phyloP scores from a whole-genome alignment of 192 early-diverging fungal species.

The Diversispora eburnea region DNA sequence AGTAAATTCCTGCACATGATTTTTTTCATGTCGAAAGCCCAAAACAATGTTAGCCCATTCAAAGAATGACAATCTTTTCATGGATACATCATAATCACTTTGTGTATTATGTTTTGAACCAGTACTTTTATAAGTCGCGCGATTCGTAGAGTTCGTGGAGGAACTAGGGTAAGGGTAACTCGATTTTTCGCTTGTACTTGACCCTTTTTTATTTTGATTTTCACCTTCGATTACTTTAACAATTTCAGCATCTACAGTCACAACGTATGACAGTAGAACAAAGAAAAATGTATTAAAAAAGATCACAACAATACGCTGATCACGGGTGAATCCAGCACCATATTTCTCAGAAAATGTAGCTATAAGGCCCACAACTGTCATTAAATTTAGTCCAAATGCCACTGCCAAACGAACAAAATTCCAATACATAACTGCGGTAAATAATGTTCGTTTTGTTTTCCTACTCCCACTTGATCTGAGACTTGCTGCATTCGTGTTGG shows the following conservation, averaged over 20 bases:
- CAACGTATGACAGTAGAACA: neutral
- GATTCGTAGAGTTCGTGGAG: neutral
- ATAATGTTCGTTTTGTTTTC: constrained; percentile 4
- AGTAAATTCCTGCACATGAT: neutral
- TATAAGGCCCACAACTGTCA: neutral
- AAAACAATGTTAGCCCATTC: constrained; percentile 16
- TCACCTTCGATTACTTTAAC: constrained; percentile 18
- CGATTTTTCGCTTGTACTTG: neutral
- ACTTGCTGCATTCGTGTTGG: constrained; percentile 8
- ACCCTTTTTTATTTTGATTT: neutral
- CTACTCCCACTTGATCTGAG: neutral
- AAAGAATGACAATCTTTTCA: constrained; percentile 22
- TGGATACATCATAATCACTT: neutral
- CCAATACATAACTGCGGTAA: constrained; percentile 29
- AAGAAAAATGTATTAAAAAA: neutral
- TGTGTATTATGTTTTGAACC: neutral
- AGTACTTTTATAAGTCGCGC: neutral
- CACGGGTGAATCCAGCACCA: no score
- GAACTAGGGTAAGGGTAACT: neutral
- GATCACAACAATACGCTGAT: no score
- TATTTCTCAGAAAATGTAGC: no score
- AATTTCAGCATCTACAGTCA: constrained; percentile 25
- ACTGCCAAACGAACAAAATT: constrained; percentile 18
- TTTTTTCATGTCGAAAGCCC: neutral
- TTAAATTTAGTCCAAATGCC: neutral